Base-by-base conservation (phyloP, 768 basidiomycete genomes). In the Auricularia auricula-judae region DNA sequence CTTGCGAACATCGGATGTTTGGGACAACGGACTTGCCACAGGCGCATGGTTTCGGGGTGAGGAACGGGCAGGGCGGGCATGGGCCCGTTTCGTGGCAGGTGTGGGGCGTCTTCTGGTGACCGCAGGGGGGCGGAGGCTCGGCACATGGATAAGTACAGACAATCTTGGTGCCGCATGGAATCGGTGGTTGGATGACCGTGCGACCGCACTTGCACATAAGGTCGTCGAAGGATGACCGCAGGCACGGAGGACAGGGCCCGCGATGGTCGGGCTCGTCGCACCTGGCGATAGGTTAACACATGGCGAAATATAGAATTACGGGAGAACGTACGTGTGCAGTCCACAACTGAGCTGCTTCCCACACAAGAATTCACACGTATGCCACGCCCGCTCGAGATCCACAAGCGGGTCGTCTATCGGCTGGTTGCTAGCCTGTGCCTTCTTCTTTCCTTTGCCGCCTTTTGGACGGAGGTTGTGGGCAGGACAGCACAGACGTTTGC, bases 181-280 rank as follows among this genome's bases (percentile, higher is more conserved):
- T 86, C 0, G 95, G 95, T 0, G 95, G 95, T 39, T 93, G 88
- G 23, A 94, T 76, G 16, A 91, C 81, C 2, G 93, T 98, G n/a
- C 85, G 81, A 0, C 89, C 89, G 72, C 96, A 98, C 60, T 82
- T 75, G 72, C 96, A 98, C 10, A 88, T 74, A 63, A 94, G 76
- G 84, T 99, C 97, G 51, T 98, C 94, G 69, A 95, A 99, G 1
- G 88, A 87, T 56, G 93, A 93, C 72, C 86, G 82, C 62, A 96
- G 77, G 74, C 97, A 99, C 23, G 86, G 81, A 0, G 83, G 86
- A 72, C 97, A 99, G 0, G 81, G 75, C 0, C 93, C 92, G 65
- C 79, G 83, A 73, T 99, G 96, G 72, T 98, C 96, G 47, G 79
- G 77, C 70, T 81, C 80, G 66, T 88, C 85, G 72, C 96, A 99